Percentiles rank a stretch among this genome's conserved stretches.
These are phyloP conservation scores for Nephelium lappaceum DNA, from an alignment of 345 rosid species.

Conservation along the genomic window DNA sequence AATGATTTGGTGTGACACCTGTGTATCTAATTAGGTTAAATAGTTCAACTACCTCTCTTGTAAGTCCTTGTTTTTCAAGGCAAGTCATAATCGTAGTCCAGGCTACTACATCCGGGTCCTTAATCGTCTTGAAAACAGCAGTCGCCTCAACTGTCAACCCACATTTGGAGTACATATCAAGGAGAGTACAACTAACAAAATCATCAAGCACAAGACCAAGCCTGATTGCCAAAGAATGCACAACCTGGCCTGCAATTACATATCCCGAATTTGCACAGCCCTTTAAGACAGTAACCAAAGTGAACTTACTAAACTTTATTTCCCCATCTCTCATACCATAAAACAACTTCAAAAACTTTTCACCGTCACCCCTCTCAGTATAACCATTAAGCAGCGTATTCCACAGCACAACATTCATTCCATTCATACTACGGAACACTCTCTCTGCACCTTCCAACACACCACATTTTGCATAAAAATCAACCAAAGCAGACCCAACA, in stretches of 20 bases:
- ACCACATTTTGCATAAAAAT: slow-evolving; percentile 48
- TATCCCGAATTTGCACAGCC: slow-evolving; percentile 37
- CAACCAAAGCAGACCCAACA: slow-evolving; percentile 54
- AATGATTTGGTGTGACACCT: slow-evolving; percentile 48
- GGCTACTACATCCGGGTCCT: slow-evolving; percentile 42
- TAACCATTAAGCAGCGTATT: slow-evolving; percentile 52
- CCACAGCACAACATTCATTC: slow-evolving; percentile 47
- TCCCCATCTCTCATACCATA: slow-evolving; percentile 37
- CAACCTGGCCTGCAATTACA: slow-evolving; percentile 38
- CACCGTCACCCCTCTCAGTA: slow-evolving; percentile 35
- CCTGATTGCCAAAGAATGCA: slow-evolving; percentile 46
- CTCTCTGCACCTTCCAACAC: slow-evolving; percentile 41
- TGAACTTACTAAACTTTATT: slow-evolving; percentile 35
- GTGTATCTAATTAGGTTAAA: slow-evolving; percentile 40
- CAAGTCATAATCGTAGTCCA: slow-evolving; percentile 48
- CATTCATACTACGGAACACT: slow-evolving; percentile 37
- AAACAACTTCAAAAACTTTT: slow-evolving; percentile 39
- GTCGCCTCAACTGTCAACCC: slow-evolving; percentile 40
- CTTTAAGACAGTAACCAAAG: slow-evolving; percentile 45
- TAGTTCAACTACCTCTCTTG: slow-evolving; percentile 33
- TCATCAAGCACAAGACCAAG: slow-evolving; percentile 41
- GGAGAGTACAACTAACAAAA: slow-evolving; percentile 42
- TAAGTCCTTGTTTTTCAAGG: slow-evolving; percentile 40
- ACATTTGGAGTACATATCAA: slow-evolving; percentile 57
- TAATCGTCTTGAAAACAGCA: slow-evolving; percentile 36